Evolutionary conservation across 2,329 filamentous ascomycete species (phyloP).

Genomic region (Cadophora sp.): DNA sequence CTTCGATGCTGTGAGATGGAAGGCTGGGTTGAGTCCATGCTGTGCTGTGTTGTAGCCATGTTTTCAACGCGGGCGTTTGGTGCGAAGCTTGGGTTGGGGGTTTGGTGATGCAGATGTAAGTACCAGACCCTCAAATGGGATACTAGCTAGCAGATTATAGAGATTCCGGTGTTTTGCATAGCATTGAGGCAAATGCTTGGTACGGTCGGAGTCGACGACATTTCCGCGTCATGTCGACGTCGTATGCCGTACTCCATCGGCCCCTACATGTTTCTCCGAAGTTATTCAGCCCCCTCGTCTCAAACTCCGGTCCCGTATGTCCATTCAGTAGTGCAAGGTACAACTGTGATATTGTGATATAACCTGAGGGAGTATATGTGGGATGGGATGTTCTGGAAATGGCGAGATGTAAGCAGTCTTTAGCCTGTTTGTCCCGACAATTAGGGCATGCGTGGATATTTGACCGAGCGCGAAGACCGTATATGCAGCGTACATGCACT

Average conservation of each 20-base stretch:
- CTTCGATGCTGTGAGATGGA: constrained; percentile 6
- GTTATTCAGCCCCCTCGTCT: background rate
- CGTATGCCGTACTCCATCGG: too few relatives aligned
- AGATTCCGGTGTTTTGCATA: background rate
- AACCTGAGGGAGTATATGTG: background rate
- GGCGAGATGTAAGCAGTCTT: background rate
- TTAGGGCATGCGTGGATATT: background rate
- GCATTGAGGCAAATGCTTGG: too few relatives aligned
- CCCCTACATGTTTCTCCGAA: background rate
- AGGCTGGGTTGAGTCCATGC: background rate
- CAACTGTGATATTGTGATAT: constrained; percentile 1
- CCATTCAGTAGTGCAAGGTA: background rate
- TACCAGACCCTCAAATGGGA: too few relatives aligned
- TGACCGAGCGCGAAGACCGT: background rate
- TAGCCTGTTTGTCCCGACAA: constrained; percentile 2
- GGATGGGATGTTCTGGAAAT: background rate
- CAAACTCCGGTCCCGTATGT: background rate
- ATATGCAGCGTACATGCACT: background rate
- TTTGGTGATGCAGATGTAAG: background rate
- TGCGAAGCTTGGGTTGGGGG: background rate
- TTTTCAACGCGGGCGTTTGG: background rate
- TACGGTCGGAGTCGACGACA: too few relatives aligned
- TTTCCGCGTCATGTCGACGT: too few relatives aligned
- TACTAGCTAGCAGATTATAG: too few relatives aligned
- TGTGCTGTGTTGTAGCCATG: background rate